phyloP scores from a whole-genome alignment of 495 filamentous ascomycete species.

The Trichoderma reesei region DNA sequence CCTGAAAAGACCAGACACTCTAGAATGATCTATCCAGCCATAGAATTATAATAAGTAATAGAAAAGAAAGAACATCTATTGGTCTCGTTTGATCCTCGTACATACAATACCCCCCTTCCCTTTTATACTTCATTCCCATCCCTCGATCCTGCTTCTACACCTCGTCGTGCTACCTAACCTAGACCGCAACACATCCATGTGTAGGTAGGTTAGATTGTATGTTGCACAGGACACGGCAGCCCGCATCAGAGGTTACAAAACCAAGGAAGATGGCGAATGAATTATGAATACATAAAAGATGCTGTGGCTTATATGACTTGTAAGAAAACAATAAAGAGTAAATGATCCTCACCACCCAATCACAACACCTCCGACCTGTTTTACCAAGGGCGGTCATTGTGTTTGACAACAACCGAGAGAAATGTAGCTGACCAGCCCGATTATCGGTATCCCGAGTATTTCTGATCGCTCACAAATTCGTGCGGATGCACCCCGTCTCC shows the following conservation, averaged over 20 bases:
- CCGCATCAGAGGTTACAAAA: not conserved
- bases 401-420: not conserved
- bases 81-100: not conserved
- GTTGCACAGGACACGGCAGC: not conserved
- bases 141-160: not conserved
- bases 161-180: not conserved
- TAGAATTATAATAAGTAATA: not conserved
- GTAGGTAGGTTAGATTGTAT: no score
- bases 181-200: not conserved
- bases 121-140: no score
- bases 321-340: not conserved
- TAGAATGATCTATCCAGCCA: no score
- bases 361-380: not conserved
- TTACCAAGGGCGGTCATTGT: not conserved
- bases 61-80: not conserved
- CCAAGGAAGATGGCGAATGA: conserved; percentile 1
- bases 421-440: no score
- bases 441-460: not conserved
- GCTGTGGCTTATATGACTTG: not conserved
- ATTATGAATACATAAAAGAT: conserved; percentile 7
- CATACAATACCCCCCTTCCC: not conserved
- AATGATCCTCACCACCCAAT: not conserved
- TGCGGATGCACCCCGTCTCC: not conserved
- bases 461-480: not conserved
- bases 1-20: no score